These are phyloP conservation scores for Coemansia sp. DNA, from an alignment of 192 early-diverging fungal species.

Conservation along the genomic window DNA sequence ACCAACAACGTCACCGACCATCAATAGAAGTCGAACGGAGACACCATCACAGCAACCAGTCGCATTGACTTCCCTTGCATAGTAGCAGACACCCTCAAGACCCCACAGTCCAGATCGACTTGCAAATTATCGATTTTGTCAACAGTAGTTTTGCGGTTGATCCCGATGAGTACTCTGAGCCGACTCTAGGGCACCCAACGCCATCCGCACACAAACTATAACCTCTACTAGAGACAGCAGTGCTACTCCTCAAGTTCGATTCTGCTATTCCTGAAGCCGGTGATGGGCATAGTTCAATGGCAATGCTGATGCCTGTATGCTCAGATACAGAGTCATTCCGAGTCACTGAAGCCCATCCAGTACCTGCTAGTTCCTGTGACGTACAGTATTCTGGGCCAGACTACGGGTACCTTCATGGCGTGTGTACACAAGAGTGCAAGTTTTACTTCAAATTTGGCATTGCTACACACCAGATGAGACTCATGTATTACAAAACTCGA, in stretches of 20 bases:
- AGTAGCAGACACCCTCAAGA: not conserved
- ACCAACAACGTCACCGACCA: not conserved
- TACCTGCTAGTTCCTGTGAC: slow-evolving; percentile 42
- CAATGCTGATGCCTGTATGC: not conserved
- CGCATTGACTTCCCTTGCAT: not conserved
- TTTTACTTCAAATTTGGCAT: slow-evolving; percentile 58
- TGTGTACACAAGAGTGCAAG: slow-evolving; percentile 56
- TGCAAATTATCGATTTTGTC: slow-evolving; percentile 98
- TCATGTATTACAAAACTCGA: slow-evolving; percentile 31
- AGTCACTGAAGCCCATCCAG: slow-evolving; percentile 36
- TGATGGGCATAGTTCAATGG: not conserved
- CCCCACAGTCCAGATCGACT: slow-evolving; percentile 62
- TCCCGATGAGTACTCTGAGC: slow-evolving; percentile 11
- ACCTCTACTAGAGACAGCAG: slow-evolving; percentile 26
- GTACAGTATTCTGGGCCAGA: slow-evolving; percentile 53
- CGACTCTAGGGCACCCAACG: slow-evolving; percentile 48
- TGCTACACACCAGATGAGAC: slow-evolving; percentile 54
- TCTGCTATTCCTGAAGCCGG: not conserved
- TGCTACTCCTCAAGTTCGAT: slow-evolving; percentile 14
- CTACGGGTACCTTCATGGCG: slow-evolving; percentile 58
- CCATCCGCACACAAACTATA: slow-evolving; percentile 46
- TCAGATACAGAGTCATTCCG: slow-evolving; percentile 17
- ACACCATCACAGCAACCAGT: not conserved
- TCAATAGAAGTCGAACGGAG: not conserved
- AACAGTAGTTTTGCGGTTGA: slow-evolving; percentile 76